Conservation (phyloP, 345 rosid genomes). For the Acer campestre region DNA sequence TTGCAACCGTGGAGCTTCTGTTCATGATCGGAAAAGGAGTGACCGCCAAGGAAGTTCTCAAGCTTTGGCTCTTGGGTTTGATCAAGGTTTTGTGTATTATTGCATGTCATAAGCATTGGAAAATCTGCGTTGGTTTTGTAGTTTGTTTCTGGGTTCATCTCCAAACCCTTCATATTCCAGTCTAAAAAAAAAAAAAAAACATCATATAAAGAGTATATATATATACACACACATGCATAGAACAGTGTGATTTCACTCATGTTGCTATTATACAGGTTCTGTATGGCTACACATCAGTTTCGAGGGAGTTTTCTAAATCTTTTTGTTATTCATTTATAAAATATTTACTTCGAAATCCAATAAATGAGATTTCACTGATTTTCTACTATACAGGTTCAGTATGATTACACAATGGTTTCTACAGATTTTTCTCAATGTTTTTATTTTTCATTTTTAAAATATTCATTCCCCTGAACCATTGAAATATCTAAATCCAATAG, state of each 20-base stretch:
- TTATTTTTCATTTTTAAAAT: too few species aligned
- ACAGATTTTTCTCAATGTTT: too few species aligned
- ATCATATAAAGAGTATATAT: background rate
- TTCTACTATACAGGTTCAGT: too few species aligned
- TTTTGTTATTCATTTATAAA: too few species aligned
- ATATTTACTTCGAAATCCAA: too few species aligned
- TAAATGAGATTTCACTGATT: too few species aligned
- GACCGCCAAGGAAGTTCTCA: constrained; percentile 75
- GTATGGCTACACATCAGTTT: background rate
- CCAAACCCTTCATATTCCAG: constrained; percentile 61
- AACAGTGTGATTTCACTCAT: background rate
- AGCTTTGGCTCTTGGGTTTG: constrained; percentile 62
- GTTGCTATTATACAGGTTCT: too few species aligned
- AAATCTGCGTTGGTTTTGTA: constrained; percentile 31
- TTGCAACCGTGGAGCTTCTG: constrained; percentile 39
- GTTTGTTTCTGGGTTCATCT: constrained; percentile 31
- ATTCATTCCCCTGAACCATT: too few species aligned
- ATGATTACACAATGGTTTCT: too few species aligned
- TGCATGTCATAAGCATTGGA: constrained; percentile 48
- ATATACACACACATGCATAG: background rate
- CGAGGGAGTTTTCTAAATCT: too few species aligned
- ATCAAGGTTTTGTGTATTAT: constrained; percentile 24
- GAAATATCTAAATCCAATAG: too few species aligned
- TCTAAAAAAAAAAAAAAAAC: constrained; percentile 36
- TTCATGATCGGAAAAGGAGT: constrained; percentile 41